These are phyloP conservation scores for Candida sanyaensis DNA, from an alignment of 1,139 yeast species.

Conservation along the genomic window DNA sequence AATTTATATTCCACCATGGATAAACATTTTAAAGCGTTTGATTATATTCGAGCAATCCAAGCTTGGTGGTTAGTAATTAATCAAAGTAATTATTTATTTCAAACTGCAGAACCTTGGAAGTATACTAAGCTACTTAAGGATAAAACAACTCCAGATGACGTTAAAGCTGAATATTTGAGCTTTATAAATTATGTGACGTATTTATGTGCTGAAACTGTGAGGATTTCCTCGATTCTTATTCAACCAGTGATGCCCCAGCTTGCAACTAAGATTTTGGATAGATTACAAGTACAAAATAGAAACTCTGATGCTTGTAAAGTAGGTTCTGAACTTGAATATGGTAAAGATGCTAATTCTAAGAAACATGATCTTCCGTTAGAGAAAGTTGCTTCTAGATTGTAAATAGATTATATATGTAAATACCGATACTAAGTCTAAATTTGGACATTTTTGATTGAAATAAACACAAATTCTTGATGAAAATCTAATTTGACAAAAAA, in stretches of 20 bases:
- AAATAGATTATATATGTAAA: conserved; percentile 5
- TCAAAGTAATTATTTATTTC: conserved; percentile 65
- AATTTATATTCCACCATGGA: conserved; percentile 35
- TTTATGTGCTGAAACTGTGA: conserved; percentile 67
- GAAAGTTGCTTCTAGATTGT: conserved; percentile 23
- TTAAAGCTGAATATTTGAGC: conserved; percentile 19
- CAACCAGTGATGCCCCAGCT: conserved; percentile 75
- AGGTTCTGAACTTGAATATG: conserved; percentile 54
- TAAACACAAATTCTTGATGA: too few relatives aligned
- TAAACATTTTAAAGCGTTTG: conserved; percentile 45
- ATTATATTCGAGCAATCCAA: conserved; percentile 59
- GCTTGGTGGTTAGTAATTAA: conserved; percentile 65
- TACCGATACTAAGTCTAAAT: background rate
- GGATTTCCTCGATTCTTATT: conserved; percentile 67
- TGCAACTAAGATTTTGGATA: conserved; percentile 57
- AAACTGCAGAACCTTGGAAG: conserved; percentile 62
- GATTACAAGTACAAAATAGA: conserved; percentile 60
- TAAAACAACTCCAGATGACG: conserved; percentile 23
- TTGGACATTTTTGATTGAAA: background rate
- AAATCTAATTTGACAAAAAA: too few relatives aligned
- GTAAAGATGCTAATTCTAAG: conserved; percentile 31
- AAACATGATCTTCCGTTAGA: conserved; percentile 27
- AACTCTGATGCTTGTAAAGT: conserved; percentile 33
- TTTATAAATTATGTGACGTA: conserved; percentile 57
- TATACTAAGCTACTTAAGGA: conserved; percentile 30